Conservation (phyloP, 768 basidiomycete genomes). For the Russula ochroleuca region DNA sequence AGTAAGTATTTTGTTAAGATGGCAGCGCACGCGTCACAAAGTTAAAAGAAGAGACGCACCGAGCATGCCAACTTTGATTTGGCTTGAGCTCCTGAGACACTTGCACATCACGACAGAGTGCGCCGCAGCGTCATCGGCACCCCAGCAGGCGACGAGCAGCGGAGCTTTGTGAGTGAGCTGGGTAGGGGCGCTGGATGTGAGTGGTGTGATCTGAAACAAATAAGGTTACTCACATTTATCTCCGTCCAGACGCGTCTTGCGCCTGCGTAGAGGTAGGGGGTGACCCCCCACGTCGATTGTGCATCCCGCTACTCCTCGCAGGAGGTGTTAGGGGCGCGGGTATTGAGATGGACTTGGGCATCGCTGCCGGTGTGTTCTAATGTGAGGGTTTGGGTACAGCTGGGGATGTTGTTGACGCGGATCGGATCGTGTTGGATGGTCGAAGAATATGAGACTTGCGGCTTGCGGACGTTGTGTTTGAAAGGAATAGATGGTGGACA, state of each 20-base stretch:
- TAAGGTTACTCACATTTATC: constrained; percentile 54
- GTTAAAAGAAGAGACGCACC: no score
- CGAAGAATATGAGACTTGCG: constrained; percentile 71
- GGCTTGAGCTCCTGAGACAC: no score
- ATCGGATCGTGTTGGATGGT: constrained; percentile 72
- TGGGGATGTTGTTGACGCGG: constrained; percentile 61
- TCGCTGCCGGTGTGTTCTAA: constrained; percentile 41
- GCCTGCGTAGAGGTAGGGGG: constrained; percentile 29
- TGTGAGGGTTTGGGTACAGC: constrained; percentile 39
- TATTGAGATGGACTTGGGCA: constrained; percentile 28
- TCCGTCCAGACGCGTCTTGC: constrained; percentile 43
- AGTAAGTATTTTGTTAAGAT: no score
- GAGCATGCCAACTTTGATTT: no score
- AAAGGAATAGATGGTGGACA: no score
- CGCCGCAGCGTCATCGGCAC: no score
- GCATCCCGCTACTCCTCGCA: constrained; percentile 29
- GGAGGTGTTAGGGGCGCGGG: constrained; percentile 28
- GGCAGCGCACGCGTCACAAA: no score
- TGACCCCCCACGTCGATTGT: constrained; percentile 32
- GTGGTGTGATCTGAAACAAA: constrained; percentile 37
- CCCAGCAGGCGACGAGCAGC: no score
- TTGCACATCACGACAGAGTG: no score
- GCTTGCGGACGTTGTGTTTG: constrained; percentile 31
- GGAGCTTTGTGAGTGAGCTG: no score
- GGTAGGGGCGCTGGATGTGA: no score